Base-by-base conservation (phyloP, 805 yeast species). In the Pichia paraexigua region DNA sequence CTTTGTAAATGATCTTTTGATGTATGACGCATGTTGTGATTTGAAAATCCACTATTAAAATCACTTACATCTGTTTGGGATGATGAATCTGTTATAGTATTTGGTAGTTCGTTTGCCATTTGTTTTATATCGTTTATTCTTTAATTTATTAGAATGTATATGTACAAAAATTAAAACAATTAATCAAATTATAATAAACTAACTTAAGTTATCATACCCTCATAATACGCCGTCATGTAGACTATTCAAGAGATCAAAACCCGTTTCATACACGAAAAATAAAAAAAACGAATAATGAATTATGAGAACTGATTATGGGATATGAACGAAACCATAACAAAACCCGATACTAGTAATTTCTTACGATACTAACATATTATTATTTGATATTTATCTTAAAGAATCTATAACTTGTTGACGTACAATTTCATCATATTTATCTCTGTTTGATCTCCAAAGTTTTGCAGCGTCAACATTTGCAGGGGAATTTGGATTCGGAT, bases 401-500 rank as follows among this genome's bases (percentile, higher is more conserved):
- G 58, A 55, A 25, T 46, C 45, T 10, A 50, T 9, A 8, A 91
- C 92, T 57, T 86, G 87, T 13, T 63, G 62, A 55, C 80, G 77
- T 6, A 94, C 94, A 47, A 76, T 78, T 51, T 70, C 68, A 58
- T 84, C 78, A 64, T 81, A 94, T 57, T 77, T 83, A 3, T 71
- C 77, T 52, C 91, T 76, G 65, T 88, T 74, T 58, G 88, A 96
- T 67, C 99, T 77, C 96, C 97, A 92, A 55, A 94, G 75, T 67
- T 90, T 90, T 60, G 87, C 80, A 1, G 84, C 85, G 56, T 80
- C 85, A 30, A 79, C 78, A 52, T 94, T 89, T 47, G 99, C 99
- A 12, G 97, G 98, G 60, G 95, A 86, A 67, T 92, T 97, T 32
- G 87, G 85, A 63, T 94, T 94, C 3, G 99, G 98, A 68, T 94